Evolutionary conservation across 768 basidiomycete species (phyloP).

Genomic region (Panaeolus cyanescens): DNA sequence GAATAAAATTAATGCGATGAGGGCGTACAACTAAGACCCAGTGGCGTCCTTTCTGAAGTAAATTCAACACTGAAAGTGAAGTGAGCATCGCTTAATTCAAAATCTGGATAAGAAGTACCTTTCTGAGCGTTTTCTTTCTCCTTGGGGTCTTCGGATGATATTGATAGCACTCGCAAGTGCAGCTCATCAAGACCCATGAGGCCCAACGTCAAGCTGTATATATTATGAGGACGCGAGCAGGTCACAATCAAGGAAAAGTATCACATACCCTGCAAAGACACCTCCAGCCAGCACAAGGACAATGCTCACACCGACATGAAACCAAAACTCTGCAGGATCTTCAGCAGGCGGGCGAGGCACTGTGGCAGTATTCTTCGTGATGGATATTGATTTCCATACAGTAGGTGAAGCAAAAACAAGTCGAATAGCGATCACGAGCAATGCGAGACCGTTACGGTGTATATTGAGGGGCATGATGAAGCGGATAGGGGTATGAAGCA

Average conservation of each 20-base stretch:
- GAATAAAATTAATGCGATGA: background rate
- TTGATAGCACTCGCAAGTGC: conserved; percentile 82
- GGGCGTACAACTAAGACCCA: conserved; percentile 88
- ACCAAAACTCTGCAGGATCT: conserved; percentile 55
- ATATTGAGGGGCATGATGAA: background rate
- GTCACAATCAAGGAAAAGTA: background rate
- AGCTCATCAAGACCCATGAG: conserved; percentile 94
- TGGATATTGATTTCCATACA: background rate
- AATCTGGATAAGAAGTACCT: conserved; percentile 39
- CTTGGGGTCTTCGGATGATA: conserved; percentile 72
- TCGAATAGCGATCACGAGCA: background rate
- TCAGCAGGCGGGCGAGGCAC: background rate
- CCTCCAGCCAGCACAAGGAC: conserved; percentile 83
- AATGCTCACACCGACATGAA: conserved; percentile 66
- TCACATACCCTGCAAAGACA: conserved; percentile 88
- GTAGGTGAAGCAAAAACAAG: background rate
- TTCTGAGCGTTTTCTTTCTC: conserved; percentile 73
- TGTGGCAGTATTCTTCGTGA: background rate
- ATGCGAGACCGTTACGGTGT: background rate
- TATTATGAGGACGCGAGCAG: background rate
- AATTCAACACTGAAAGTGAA: conserved; percentile 44
- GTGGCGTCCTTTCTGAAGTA: conserved; percentile 72
- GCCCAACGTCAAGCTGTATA: conserved; percentile 77
- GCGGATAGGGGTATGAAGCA: background rate
- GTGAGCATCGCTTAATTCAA: background rate